phyloP scores from a whole-genome alignment of 345 rosid species.

The Eucalyptus regnans region DNA sequence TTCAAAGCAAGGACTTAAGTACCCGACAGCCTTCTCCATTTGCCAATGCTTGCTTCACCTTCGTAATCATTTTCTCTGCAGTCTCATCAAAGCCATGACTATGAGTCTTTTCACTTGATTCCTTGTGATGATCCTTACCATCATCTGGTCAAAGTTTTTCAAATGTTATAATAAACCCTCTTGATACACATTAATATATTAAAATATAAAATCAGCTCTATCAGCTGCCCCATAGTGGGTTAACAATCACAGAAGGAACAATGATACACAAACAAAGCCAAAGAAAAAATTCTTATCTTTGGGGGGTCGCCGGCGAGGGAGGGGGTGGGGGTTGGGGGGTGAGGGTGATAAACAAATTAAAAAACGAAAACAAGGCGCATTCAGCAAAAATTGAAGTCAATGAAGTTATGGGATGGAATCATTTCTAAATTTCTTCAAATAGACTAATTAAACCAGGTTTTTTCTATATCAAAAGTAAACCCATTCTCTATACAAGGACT shows the following conservation, averaged over 20 bases:
- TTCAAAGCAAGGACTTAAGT: background rate
- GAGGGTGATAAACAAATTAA: background rate
- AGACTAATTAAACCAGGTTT: background rate
- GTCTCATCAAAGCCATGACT: constrained; percentile 61
- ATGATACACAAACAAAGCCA: background rate
- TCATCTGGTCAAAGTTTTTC: constrained; percentile 23
- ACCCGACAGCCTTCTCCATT: constrained; percentile 97
- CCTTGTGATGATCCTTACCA: constrained; percentile 55
- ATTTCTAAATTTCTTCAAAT: background rate
- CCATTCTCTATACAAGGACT: background rate
- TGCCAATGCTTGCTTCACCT: constrained; percentile 80
- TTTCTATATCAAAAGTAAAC: background rate
- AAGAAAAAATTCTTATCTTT: background rate
- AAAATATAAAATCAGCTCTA: background rate
- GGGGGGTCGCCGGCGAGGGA: too few relatives aligned
- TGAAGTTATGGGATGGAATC: background rate
- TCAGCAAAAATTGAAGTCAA: background rate
- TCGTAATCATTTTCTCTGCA: constrained; percentile 81
- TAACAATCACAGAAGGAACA: background rate
- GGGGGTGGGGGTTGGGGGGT: too few relatives aligned
- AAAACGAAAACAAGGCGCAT: background rate
- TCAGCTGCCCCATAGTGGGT: background rate
- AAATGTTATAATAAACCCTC: background rate
- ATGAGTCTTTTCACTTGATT: constrained; percentile 28
- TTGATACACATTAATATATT: background rate